These are phyloP conservation scores for Ustilago trichophora DNA, from an alignment of 1,284 basidiomycete genomes.

Conservation along the genomic window DNA sequence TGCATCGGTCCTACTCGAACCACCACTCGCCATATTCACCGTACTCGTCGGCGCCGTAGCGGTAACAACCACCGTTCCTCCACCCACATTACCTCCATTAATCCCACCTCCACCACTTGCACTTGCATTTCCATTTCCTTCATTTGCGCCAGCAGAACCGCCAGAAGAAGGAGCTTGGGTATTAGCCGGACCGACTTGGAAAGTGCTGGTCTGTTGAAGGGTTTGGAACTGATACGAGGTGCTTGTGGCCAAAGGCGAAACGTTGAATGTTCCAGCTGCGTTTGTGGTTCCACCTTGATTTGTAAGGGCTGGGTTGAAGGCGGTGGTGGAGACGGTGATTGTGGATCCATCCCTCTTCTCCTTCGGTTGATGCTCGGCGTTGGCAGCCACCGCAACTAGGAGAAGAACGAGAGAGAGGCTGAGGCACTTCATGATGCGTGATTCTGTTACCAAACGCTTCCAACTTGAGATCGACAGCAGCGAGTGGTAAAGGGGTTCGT, in stretches of 20 bases:
- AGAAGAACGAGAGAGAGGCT: too few species aligned
- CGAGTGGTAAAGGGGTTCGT: too few species aligned
- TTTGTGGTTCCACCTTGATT: constrained; percentile 60
- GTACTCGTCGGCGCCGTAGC: constrained; percentile 23
- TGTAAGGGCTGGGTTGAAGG: constrained; percentile 41
- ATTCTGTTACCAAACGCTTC: too few species aligned
- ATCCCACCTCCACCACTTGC: too few species aligned
- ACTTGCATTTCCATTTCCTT: background rate
- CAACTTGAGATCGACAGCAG: too few species aligned
- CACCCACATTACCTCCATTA: constrained; percentile 2
- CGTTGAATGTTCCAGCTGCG: constrained; percentile 53
- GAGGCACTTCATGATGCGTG: too few species aligned
- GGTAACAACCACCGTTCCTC: constrained; percentile 24
- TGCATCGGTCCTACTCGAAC: too few species aligned
- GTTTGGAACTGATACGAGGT: constrained; percentile 36
- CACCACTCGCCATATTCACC: constrained; percentile 4
- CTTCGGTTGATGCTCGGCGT: too few species aligned
- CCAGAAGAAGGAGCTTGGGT: background rate
- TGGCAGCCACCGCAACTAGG: too few species aligned
- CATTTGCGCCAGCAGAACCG: background rate
- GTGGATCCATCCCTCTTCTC: constrained; percentile 24
- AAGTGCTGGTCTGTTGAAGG: constrained; percentile 35
- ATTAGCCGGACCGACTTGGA: constrained; percentile 5
- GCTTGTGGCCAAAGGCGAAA: constrained; percentile 43
- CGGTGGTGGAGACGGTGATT: constrained; percentile 29